Evolutionary conservation across 176 grass and related monocot genomes (phyloP).

Genomic region (Carex myosuroides): DNA sequence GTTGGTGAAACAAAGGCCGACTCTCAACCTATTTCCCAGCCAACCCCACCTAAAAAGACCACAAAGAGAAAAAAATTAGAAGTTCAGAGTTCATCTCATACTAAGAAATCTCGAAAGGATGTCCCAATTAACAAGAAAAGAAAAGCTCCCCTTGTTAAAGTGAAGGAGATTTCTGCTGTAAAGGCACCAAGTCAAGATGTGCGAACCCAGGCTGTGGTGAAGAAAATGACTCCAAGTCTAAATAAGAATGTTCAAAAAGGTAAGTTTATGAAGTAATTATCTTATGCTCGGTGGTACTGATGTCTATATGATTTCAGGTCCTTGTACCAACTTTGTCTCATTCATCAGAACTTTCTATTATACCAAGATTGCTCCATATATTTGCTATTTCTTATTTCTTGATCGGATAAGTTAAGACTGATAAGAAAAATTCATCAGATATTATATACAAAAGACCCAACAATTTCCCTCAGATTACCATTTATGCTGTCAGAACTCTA

Average conservation of each 20-base stretch:
- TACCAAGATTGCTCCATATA: too few relatives aligned
- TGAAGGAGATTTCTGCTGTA: slow-evolving; percentile 1
- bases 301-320: not conserved
- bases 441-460: slow-evolving; percentile 4
- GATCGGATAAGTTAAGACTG: not conserved
- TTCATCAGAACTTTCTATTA: not conserved
- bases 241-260: not conserved
- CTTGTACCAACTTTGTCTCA: not conserved
- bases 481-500: not conserved
- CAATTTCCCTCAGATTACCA: not conserved
- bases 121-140: slow-evolving; percentile 6
- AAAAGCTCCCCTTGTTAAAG: slow-evolving; percentile 3
- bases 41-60: slow-evolving; percentile 22
- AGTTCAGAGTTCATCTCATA: not conserved
- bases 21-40: slow-evolving; percentile 27
- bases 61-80: slow-evolving; percentile 52
- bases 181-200: not conserved
- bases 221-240: slow-evolving; percentile 5
- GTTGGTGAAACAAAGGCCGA: slow-evolving; percentile 23
- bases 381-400: not conserved
- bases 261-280: not conserved
- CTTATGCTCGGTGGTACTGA: not conserved
- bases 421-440: not conserved
- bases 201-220: not conserved
- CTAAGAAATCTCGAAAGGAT: slow-evolving; percentile 14